phyloP scores from a whole-genome alignment of 805 yeast species.

The Saccharomycopsis capsularis region DNA sequence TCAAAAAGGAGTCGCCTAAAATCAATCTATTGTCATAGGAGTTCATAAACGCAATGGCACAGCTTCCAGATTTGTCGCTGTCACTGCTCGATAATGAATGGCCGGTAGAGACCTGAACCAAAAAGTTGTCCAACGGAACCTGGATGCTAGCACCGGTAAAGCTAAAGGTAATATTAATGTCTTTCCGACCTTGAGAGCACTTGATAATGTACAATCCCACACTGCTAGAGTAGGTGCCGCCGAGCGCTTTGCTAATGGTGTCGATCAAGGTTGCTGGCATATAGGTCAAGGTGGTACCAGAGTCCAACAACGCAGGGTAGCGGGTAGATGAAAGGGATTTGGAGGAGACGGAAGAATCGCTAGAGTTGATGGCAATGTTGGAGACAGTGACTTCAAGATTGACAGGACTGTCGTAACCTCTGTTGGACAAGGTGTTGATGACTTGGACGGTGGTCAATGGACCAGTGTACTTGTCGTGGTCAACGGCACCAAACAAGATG shows the following conservation, averaged over 20 bases:
- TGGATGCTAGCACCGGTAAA: slow-evolving; percentile 53
- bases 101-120: slow-evolving; percentile 18
- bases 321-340: slow-evolving; percentile 21
- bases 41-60: slow-evolving; percentile 39
- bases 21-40: slow-evolving; percentile 33
- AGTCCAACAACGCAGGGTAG: slow-evolving; percentile 42
- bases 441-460: slow-evolving; percentile 42
- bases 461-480: slow-evolving; percentile 55
- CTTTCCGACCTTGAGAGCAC: slow-evolving; percentile 34
- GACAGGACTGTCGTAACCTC: slow-evolving; percentile 35
- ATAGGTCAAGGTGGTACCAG: slow-evolving; percentile 49
- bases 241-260: slow-evolving; percentile 28
- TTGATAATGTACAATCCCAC: slow-evolving; percentile 41
- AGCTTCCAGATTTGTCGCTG: slow-evolving; percentile 27
- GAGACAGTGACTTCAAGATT: slow-evolving; percentile 43
- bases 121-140: slow-evolving; percentile 39
- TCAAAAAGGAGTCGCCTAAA: slow-evolving; percentile 49
- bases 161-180: slow-evolving; percentile 37
- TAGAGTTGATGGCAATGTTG: slow-evolving; percentile 25
- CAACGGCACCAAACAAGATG: slow-evolving; percentile 70
- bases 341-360: slow-evolving; percentile 20
- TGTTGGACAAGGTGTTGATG: slow-evolving; percentile 34
- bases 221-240: slow-evolving; percentile 30
- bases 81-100: neutral
- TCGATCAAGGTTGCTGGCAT: slow-evolving; percentile 34